Evolutionary conservation across 768 basidiomycete species (phyloP), one percentile per base, ranked within the genome.

Genomic region (Trametes sanguinea): DNA sequence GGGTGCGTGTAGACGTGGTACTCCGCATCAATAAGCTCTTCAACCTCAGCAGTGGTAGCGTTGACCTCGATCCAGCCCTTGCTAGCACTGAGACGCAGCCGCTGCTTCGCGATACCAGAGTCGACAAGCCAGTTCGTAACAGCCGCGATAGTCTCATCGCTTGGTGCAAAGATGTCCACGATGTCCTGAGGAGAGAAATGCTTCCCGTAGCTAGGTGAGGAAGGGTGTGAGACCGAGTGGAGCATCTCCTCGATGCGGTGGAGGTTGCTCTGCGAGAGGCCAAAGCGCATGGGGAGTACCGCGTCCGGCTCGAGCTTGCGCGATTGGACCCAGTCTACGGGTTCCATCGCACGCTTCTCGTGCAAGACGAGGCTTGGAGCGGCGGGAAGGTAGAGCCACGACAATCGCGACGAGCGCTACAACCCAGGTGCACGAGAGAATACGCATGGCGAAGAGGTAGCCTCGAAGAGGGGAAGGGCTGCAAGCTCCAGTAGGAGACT

Each of bases 1-100:
- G 72, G 68, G 67, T 90, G 83, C 54, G 80, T 76, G 80, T 83
- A 91, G 37, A 86, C 71, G 60, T 83, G 74, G 66, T 89, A 91
- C 64, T 81, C 76, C 1, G 82, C 69, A 42, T 74, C 67, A 43
- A 83, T 65, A 1, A 83, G 74, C 1, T 68, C 67, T 65, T 83
- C 82, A 0, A 75, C 77, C 63, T 83, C 83, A 42, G 56, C 66
- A 4, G 76, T 72, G 22, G 78, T 78, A 4, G 76, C 74, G 53
- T 75, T 73, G 51, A 80, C 63, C 50, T 78, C 74, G 44, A 84
- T 67, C 81, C 83, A 84, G 1, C 78, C 78, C 61, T 76, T 80
- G 63, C 74, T 77, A 33, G 69, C 63, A 14, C 77, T 73, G 22
- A 83, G 68, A 42, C 73, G 74, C 44, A 82, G 54, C 2, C 78